These are phyloP conservation scores for Penicillium ochrochloron DNA, from an alignment of 495 filamentous ascomycete species.

Conservation along the genomic window DNA sequence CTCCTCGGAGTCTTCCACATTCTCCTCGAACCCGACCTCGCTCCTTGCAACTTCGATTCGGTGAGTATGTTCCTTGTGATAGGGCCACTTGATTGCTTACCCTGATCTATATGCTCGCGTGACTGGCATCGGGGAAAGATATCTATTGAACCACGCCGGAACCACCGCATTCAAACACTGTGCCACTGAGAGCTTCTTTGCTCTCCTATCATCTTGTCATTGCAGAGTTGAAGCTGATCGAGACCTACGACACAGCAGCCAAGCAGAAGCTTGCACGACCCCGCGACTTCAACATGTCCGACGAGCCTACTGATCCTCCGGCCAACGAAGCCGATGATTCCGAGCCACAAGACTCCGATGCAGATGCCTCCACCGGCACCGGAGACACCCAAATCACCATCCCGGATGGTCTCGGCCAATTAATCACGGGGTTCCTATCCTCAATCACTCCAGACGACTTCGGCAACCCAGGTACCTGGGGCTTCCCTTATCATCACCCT, in stretches of 20 bases:
- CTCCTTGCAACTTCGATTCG: not conserved
- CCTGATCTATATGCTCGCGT: not conserved
- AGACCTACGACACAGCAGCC: not conserved
- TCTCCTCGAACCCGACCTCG: not conserved
- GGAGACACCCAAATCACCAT: not conserved
- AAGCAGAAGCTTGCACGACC: not conserved
- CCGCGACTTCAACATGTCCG: not conserved
- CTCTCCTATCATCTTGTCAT: not conserved
- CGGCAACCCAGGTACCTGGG: too few species aligned
- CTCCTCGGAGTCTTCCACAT: not conserved
- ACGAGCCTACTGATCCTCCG: not conserved
- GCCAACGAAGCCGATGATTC: not conserved
- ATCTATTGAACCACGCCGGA: not conserved
- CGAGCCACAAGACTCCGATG: not conserved
- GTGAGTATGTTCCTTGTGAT: slow-evolving; percentile 5
- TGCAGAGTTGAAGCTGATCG: not conserved
- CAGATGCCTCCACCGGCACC: not conserved
- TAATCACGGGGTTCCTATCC: too few species aligned
- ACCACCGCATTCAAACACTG: not conserved
- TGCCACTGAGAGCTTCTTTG: not conserved
- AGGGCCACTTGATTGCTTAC: slow-evolving; percentile 6
- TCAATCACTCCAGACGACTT: too few species aligned
- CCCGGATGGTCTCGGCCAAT: not conserved
- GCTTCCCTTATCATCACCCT: not conserved
- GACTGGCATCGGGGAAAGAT: not conserved